phyloP scores from a whole-genome alignment of 1,284 basidiomycete species.

The Sphaerobolus stellatus region DNA sequence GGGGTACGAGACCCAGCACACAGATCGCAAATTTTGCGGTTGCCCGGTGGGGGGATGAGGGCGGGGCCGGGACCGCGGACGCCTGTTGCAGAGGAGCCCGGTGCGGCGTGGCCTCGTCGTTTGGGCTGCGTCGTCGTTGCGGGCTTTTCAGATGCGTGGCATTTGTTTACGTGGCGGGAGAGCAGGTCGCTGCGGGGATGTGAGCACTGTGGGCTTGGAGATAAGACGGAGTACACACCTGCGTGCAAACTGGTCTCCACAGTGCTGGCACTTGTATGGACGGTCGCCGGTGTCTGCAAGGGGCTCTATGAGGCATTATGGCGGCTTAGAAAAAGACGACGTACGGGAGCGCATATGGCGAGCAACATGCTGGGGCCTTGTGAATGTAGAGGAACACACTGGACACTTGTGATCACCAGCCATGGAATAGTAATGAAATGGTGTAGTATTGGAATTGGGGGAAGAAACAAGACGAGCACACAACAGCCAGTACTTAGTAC shows the following conservation, averaged over 20 bases:
- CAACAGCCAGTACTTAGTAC: not conserved
- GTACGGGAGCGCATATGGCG: constrained; percentile 86
- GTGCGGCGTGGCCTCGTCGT: constrained; percentile 42
- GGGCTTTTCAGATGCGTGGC: constrained; percentile 75
- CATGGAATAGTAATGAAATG: constrained; percentile 35
- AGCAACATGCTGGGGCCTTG: constrained; percentile 86
- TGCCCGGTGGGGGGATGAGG: constrained; percentile 2
- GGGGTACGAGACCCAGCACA: constrained; percentile 8
- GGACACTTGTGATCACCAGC: constrained; percentile 73
- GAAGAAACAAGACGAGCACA: not conserved
- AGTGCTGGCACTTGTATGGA: constrained; percentile 86
- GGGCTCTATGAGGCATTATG: constrained; percentile 10
- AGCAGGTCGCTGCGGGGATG: constrained; percentile 65
- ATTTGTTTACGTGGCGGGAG: constrained; percentile 87
- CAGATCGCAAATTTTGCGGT: constrained; percentile 9
- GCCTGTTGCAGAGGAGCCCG: constrained; percentile 44
- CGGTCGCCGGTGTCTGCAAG: constrained; percentile 82
- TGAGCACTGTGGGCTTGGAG: constrained; percentile 6
- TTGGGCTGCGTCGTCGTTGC: constrained; percentile 42
- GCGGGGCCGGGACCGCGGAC: constrained; percentile 34
- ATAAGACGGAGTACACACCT: constrained; percentile 49
- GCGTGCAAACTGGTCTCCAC: constrained; percentile 86
- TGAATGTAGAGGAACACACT: constrained; percentile 85
- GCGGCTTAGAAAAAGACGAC: constrained; percentile 32
- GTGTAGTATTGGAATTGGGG: too few relatives aligned